phyloP scores from a whole-genome alignment of 2,329 filamentous ascomycete genomes.

The Cordyceps javanica region DNA sequence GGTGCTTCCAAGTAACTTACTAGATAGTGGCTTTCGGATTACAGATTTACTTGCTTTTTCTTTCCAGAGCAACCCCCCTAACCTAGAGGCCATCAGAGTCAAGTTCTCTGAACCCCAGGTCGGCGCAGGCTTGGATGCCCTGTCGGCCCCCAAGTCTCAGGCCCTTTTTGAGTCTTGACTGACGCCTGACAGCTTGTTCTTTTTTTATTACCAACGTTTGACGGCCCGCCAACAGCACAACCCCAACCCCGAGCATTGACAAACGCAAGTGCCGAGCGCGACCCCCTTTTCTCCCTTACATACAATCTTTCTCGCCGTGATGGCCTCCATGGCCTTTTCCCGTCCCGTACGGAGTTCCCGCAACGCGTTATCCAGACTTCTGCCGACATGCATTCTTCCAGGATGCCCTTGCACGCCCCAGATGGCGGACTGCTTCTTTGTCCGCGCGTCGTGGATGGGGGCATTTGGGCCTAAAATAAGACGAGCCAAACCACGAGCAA shows the following conservation, averaged over 20 bases:
- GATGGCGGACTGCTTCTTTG: no score
- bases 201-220: background rate
- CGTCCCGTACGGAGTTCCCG: background rate
- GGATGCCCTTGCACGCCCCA: background rate
- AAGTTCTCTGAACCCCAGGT: no score
- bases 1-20: no score
- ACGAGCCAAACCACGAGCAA: background rate
- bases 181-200: background rate
- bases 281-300: background rate
- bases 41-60: no score
- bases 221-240: slow-evolving; percentile 1
- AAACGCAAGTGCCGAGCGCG: background rate
- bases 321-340: background rate
- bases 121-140: no score
- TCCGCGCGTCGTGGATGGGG: background rate
- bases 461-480: background rate
- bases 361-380: background rate
- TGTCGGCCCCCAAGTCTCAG: background rate
- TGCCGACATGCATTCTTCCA: background rate
- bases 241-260: background rate
- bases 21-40: no score
- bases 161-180: no score
- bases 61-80: no score
- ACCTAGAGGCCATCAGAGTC: no score
- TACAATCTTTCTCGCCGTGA: background rate